Conservation (phyloP, 164 flowering plant genomes). For the Houttuynia cordata region DNA sequence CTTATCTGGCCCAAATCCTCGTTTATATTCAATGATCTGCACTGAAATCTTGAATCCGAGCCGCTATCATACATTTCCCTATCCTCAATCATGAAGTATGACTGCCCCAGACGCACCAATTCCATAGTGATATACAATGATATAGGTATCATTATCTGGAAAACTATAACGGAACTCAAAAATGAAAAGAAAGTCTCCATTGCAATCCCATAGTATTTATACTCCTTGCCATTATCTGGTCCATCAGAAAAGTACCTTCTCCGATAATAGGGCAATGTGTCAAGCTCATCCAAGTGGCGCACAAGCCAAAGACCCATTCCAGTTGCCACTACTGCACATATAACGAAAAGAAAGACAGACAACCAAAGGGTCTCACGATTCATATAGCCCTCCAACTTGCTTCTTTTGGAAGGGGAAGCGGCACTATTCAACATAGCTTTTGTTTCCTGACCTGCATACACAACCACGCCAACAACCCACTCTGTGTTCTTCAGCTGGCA, state of each 20-base stretch:
- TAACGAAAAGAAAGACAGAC: conserved; percentile 64
- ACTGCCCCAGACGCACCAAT: conserved; percentile 84
- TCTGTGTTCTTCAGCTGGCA: conserved; percentile 90
- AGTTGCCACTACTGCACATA: conserved; percentile 71
- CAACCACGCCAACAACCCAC: conserved; percentile 82
- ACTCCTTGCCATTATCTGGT: conserved; percentile 21
- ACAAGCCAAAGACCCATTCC: conserved; percentile 85
- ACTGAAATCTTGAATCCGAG: conserved; percentile 73
- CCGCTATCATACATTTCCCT: conserved; percentile 51
- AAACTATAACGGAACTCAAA: conserved; percentile 81
- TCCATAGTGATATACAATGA: conserved; percentile 94
- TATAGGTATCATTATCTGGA: conserved; percentile 96
- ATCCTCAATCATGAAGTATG: conserved; percentile 91
- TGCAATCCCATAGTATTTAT: conserved; percentile 60
- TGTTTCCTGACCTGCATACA: conserved; percentile 94
- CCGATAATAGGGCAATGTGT: conserved; percentile 69
- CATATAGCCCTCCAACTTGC: conserved; percentile 76
- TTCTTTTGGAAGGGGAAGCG: conserved; percentile 72
- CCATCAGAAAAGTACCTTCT: conserved; percentile 37
- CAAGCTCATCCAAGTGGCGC: conserved; percentile 49
- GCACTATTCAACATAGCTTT: conserved; percentile 96
- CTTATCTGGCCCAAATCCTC: conserved; percentile 93
- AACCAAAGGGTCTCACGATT: conserved; percentile 83
- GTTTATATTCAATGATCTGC: conserved; percentile 87
- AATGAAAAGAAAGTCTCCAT: conserved; percentile 84